Evolutionary conservation across 1,284 basidiomycete genomes (phyloP), one percentile per base, ranked within the genome.

Genomic region (Chalciporus sp.): DNA sequence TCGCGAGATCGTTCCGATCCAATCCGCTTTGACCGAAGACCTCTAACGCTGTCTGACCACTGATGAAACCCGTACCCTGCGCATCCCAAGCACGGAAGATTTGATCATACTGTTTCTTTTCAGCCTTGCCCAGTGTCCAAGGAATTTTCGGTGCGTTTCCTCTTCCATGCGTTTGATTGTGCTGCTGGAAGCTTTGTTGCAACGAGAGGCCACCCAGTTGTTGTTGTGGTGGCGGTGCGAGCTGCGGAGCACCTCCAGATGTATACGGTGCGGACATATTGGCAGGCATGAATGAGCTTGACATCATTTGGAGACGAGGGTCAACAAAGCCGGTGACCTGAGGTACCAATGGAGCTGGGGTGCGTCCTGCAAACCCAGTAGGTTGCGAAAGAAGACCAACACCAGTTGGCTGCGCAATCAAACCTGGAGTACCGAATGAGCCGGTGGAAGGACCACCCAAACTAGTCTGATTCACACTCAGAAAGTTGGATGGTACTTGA

Each of bases 21-120:
- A 99, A 71, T 2, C 95, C 96, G 71, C 92, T 94, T 71, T 96
- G 93, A 0, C 95, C 94, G 74, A 99, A 99, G 20, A 98, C 94
- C 67, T 98, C 94, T 47, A 91, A 78, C 0, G 95, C 95, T 42
- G 88, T 92, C 61, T 85, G 80, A 42, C 95, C 95, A 50, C 74
- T 86, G 69, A 99, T 93, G 74, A 96, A 99, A 2, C 94, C 93
- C 1, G 89, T 88, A 20, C 84, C 82, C 41, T 84, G 79, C 1
- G 84, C 75, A 70, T 98, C 96, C 97, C 96, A 99, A 26, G 94
- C 92, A 54, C 96, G 81, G 78, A 99, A 99, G 66, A 98, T 96
- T 68, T 92, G 84, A 71, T 98, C 94, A 68, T 99, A 99, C 64
- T 89, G 90, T 79, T 98, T 98, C 79, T 95, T 95, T 78, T 99